A percentile compares a stretch with the other conserved stretches of the same genome.
Conservation (phyloP, 2,329 filamentous ascomycete species). For the Hypoxylon sp. region DNA sequence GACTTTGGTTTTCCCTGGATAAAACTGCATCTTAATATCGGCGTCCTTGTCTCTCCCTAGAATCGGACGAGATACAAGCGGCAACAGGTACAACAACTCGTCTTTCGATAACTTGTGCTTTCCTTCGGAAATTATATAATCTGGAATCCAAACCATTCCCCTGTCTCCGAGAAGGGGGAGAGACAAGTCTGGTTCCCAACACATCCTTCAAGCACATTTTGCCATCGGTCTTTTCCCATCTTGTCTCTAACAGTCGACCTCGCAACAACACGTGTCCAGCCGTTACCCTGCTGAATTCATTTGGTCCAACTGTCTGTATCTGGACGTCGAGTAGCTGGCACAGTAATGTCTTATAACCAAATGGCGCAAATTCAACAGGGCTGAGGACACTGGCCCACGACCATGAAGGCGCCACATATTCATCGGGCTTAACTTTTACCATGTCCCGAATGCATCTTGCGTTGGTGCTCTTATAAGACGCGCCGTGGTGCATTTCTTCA, state of each 20-base stretch:
- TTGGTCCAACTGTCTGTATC: not conserved
- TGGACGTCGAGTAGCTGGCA: slow-evolving; percentile 3
- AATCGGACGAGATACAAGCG: slow-evolving; percentile 11
- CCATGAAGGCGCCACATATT: slow-evolving; percentile 15
- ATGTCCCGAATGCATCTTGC: not conserved
- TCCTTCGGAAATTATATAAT: slow-evolving; percentile 7
- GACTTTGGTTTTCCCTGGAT: slow-evolving; percentile 5
- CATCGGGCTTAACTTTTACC: not conserved
- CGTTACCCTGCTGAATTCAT: slow-evolving; percentile 6
- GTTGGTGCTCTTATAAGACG: not conserved
- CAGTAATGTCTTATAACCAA: slow-evolving; percentile 8
- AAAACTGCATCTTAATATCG: slow-evolving; percentile 11
- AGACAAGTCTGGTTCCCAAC: slow-evolving; percentile 7
- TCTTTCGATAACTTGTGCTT: slow-evolving; percentile 6
- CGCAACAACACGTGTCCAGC: slow-evolving; percentile 8
- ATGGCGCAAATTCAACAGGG: slow-evolving; percentile 10
- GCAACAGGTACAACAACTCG: slow-evolving; percentile 9
- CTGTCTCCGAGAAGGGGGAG: slow-evolving; percentile 5
- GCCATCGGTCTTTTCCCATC: slow-evolving; percentile 3
- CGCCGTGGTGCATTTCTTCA: not conserved
- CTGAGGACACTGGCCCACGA: slow-evolving; percentile 3
- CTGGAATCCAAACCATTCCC: slow-evolving; percentile 10
- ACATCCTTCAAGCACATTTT: slow-evolving; percentile 10
- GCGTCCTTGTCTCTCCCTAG: slow-evolving; percentile 2
- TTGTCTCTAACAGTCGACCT: slow-evolving; percentile 11